A percentile compares a stretch with the other conserved stretches of the same genome.
These are phyloP conservation scores for Samsoniella hepiali DNA, from an alignment of 2,329 filamentous ascomycete genomes.

Conservation along the genomic window DNA sequence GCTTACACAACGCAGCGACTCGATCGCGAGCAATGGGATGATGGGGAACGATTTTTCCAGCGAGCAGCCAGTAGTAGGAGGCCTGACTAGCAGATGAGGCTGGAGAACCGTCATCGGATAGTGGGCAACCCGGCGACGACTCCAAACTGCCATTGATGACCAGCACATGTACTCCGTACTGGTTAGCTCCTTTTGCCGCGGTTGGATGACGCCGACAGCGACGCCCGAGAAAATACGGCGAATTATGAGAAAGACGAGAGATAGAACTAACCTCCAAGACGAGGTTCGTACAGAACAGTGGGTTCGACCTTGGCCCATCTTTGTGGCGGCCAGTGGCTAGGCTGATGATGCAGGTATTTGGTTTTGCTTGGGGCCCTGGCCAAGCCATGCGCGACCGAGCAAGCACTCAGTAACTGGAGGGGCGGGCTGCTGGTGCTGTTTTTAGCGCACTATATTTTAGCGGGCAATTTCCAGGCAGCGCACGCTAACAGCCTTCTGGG, in stretches of 20 bases:
- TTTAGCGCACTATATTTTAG: conserved; percentile 10
- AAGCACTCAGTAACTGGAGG: neutral
- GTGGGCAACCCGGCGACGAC: neutral
- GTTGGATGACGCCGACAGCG: neutral
- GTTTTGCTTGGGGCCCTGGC: neutral
- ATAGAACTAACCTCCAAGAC: neutral
- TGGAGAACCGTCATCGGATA: neutral
- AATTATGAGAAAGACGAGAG: neutral
- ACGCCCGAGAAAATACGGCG: neutral
- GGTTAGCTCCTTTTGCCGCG: neutral
- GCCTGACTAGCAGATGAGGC: neutral
- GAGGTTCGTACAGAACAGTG: neutral
- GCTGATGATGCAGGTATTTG: neutral
- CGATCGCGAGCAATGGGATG: neutral
- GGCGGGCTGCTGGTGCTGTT: neutral
- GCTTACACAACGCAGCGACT: neutral
- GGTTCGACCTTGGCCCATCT: neutral
- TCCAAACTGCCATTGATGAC: neutral
- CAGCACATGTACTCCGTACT: neutral
- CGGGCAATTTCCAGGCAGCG: neutral
- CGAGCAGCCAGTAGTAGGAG: neutral
- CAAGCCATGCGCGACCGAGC: neutral
- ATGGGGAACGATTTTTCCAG: neutral
- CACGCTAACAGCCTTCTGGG: neutral
- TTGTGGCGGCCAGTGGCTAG: neutral